Conservation (phyloP, 495 filamentous ascomycete species). For the Penicillium cataractarum region DNA sequence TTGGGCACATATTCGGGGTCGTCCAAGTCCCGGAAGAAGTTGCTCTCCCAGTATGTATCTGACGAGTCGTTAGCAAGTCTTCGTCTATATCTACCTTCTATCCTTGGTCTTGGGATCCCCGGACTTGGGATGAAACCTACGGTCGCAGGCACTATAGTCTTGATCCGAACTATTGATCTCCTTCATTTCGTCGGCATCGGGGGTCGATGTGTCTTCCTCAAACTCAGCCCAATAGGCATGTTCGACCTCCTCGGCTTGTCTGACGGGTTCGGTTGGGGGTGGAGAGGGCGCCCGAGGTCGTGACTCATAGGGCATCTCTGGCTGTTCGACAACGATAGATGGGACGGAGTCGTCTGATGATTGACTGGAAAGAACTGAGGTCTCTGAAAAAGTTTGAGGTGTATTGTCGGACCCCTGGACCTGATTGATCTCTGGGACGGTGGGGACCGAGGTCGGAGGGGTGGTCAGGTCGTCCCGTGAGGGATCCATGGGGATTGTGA, state of each 20-base stretch:
- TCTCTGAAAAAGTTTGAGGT: slow-evolving; percentile 3
- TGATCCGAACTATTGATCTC: slow-evolving; percentile 55
- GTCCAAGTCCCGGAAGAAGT: slow-evolving; percentile 59
- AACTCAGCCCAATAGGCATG: slow-evolving; percentile 53
- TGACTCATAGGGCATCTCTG: slow-evolving; percentile 13
- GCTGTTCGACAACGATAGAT: slow-evolving; percentile 1
- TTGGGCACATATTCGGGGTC: slow-evolving; percentile 60
- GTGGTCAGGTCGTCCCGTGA: slow-evolving; percentile 6
- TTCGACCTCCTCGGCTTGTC: slow-evolving; percentile 35
- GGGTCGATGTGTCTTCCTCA: slow-evolving; percentile 59
- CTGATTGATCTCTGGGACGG: slow-evolving; percentile 1
- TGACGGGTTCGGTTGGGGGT: slow-evolving; percentile 11
- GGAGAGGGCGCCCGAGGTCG: slow-evolving; percentile 14
- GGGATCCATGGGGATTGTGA: slow-evolving; percentile 31
- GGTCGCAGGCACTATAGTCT: slow-evolving; percentile 58
- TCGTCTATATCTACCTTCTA: neutral
- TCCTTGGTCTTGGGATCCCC: neutral
- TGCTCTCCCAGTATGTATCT: slow-evolving; percentile 64
- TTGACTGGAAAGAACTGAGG: neutral
- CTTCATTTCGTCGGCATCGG: slow-evolving; percentile 63
- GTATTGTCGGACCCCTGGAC: slow-evolving; percentile 3
- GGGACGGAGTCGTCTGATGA: neutral
- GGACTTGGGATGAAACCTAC: slow-evolving; percentile 36
- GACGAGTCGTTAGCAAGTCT: slow-evolving; percentile 15
- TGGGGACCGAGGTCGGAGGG: slow-evolving; percentile 1